Evolutionary conservation across 805 yeast species (phyloP), one percentile per base, ranked within the genome.

Genomic region (Pichia insulana): DNA sequence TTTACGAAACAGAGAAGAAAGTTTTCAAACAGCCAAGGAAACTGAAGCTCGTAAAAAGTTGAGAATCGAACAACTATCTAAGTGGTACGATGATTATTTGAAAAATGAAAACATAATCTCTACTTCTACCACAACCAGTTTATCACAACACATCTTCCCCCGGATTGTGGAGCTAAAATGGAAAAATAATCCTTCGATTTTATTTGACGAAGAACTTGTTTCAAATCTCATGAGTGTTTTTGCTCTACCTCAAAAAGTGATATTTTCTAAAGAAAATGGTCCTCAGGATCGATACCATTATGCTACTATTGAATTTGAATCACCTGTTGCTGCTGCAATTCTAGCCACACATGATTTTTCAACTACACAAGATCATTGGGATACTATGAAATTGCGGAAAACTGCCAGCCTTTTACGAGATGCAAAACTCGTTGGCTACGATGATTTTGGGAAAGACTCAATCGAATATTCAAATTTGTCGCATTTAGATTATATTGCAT

Each of bases 331-430:
- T 34, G 63, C 69, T 3, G 51, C 52, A 1, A 44, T 50, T 25
- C 78, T 78, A 3, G 42, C 59, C 9, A 41, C 47, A 4, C 71
- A 74, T 49, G 68, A 74, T 49, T 75, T 66, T 52, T 56, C 59
- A 2, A 51, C 50, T 26, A 62, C 71, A 15, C 70, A 67, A 9
- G 53, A 56, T 13, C 49, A 69, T 30, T 74, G 79, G 80, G 73
- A 73, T 50, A 62, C 63, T 1, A 54, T 67, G 1, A 63, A 62
- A 1, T 65, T 71, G 15, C 47, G 75, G 19, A 70, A 65, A 50
- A 47, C 70, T 33, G 73, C 78, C 7, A 71, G 76, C 43, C 58
- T 74, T 37, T 49, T 74, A 27, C 53, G 78, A 45, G 39, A 51
- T 3, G 61, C 50, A 4, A 50, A 47, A 20, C 31, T 56, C 4